Conservation (phyloP, 345 rosid species). For the Hibiscus trionum region DNA sequence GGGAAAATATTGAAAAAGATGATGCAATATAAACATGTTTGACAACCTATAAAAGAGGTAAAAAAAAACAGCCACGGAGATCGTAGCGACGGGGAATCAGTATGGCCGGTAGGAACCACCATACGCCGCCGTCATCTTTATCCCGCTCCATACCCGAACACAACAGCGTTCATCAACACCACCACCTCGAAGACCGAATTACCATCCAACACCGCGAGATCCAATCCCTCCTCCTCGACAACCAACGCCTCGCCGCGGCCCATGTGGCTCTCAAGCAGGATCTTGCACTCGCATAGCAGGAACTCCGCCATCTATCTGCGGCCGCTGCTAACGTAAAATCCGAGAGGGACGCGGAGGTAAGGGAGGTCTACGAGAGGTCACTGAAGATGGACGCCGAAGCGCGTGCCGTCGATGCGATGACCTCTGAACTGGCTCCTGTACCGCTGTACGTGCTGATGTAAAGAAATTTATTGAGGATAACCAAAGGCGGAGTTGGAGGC, state of each 20-base stretch:
- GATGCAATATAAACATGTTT: not conserved
- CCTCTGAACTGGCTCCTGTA: slow-evolving; percentile 24
- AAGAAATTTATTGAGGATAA: slow-evolving; percentile 31
- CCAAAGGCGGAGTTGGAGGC: slow-evolving; percentile 31
- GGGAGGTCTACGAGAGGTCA: slow-evolving; percentile 60
- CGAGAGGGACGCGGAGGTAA: slow-evolving; percentile 54
- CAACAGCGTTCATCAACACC: slow-evolving; percentile 4
- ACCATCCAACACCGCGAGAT: slow-evolving; percentile 63
- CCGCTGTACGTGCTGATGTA: slow-evolving; percentile 41
- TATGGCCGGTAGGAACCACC: slow-evolving; percentile 8
- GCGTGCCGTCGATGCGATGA: slow-evolving; percentile 41
- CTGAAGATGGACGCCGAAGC: slow-evolving; percentile 60
- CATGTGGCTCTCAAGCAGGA: slow-evolving; percentile 68
- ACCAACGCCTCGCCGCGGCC: slow-evolving; percentile 51
- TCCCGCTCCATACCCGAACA: not conserved
- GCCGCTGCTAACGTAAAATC: slow-evolving; percentile 44
- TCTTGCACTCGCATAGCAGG: slow-evolving; percentile 49
- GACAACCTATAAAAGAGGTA: not conserved
- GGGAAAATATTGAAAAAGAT: not conserved
- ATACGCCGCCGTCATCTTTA: not conserved
- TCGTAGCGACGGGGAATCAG: not conserved
- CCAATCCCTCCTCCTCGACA: slow-evolving; percentile 56
- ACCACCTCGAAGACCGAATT: slow-evolving; percentile 63
- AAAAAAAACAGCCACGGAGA: not conserved
- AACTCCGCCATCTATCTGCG: slow-evolving; percentile 35